Evolutionary conservation across 2,329 filamentous ascomycete species (phyloP), one percentile per base, ranked within the genome.

Genomic region (Penicillium janthinellum): DNA sequence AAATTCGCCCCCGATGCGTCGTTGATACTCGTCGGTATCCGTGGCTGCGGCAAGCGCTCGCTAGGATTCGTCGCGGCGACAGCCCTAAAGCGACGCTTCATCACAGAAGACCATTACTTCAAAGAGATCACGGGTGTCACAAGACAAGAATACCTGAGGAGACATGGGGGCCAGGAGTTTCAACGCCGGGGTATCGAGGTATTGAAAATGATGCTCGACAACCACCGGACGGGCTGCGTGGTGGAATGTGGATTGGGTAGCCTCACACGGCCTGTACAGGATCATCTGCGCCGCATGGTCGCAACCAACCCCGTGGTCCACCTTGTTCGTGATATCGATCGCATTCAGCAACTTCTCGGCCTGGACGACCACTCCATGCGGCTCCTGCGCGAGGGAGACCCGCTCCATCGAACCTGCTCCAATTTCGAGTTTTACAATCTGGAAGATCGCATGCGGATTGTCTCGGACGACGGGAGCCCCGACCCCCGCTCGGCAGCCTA

Each of bases 371-470:
- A 77, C 22, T 75, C 80, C 6, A 74, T 77, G 10, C 72, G 75
- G 22, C 70, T 80, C 14, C 70, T 82, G 5, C 75, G 77, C 39
- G 73, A 76, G 15, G 79, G 79, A 14, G 80, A 82, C 64, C 69
- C 77, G 1, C 72, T 77, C 22, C 81, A 83, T 62, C 72, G 79
- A 10, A 77, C 71, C 28, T 83, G 81, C 66, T 82, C 80, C 11
- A 79, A 78, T 58, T 78, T 77, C 41, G 77, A 79, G 54, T 79
- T 75, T 59, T 83, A 79, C 64, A 83, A 83, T 58, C 65, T 81
- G 8, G 78, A 82, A 62, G 81, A 83, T 62, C 71, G 77, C 57
- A 77, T 75, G 56, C 56, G 54, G 57, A 28, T 63, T 54, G 38
- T 54, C 48, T 58, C 56, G 0, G 71, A 72, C 3, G 73, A 76